Percentiles rank a stretch among this genome's conserved stretches.
These are phyloP conservation scores for Gamsiella multidivaricata DNA, from an alignment of 192 early-diverging fungal genomes.

Conservation along the genomic window DNA sequence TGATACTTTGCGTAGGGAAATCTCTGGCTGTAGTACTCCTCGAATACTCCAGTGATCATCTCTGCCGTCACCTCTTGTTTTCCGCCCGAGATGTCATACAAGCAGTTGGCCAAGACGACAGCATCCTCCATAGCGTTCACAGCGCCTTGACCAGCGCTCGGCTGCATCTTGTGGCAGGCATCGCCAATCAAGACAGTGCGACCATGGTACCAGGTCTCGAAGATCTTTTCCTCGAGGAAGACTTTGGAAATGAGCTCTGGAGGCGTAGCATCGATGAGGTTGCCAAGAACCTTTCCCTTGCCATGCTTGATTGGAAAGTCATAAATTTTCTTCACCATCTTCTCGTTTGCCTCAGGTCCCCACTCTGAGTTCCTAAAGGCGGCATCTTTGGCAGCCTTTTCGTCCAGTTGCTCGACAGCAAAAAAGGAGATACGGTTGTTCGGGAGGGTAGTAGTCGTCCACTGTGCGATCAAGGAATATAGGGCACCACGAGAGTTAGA, in stretches of 20 bases:
- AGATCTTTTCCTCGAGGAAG: slow-evolving; percentile 9
- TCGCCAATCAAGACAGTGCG: slow-evolving; percentile 21
- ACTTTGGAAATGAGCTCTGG: slow-evolving; percentile 5
- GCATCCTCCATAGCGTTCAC: slow-evolving; percentile 10
- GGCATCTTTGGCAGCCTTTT: not conserved
- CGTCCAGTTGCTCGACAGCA: not conserved
- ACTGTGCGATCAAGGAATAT: not conserved
- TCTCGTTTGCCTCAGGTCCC: not conserved
- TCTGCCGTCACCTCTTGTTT: not conserved
- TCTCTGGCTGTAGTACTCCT: not conserved
- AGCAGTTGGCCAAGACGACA: slow-evolving; percentile 1
- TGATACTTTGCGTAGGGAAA: not conserved
- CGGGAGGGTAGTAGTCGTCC: not conserved
- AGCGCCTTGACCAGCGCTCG: slow-evolving; percentile 4
- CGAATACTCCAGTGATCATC: not conserved
- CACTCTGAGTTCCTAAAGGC: slow-evolving; percentile 11
- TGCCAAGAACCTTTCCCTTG: not conserved
- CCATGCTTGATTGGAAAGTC: not conserved
- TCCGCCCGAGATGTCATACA: slow-evolving; percentile 7
- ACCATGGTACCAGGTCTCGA: slow-evolving; percentile 1
- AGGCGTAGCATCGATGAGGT: slow-evolving; percentile 10
- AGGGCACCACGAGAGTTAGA: not conserved
- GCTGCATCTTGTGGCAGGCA: slow-evolving; percentile 5
- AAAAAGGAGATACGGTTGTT: slow-evolving; percentile 1
- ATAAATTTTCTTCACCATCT: slow-evolving; percentile 6